Percentiles rank a stretch among this genome's conserved stretches.
phyloP scores from a whole-genome alignment of 176 grass and related monocot genomes.

The Rhynchospora breviuscula region DNA sequence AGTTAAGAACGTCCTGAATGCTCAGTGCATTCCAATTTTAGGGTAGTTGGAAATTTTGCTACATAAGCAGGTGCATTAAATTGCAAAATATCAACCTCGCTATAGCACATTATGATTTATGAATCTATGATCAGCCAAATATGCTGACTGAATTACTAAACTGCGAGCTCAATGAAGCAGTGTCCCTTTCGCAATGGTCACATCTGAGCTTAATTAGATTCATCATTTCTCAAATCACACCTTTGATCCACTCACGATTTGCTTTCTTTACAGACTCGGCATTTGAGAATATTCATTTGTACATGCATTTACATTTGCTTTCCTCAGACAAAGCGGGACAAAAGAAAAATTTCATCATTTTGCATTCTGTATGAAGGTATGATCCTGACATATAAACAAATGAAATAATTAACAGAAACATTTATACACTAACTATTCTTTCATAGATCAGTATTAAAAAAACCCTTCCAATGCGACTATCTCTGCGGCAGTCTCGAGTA shows the following conservation, averaged over 20 bases:
- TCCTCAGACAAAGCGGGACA: not conserved
- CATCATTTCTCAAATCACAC: no score
- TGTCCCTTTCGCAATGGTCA: no score
- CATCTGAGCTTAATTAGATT: no score
- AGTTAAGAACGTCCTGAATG: no score
- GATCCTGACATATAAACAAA: slow-evolving; percentile 9
- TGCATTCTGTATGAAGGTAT: not conserved
- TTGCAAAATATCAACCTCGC: no score
- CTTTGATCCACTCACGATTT: not conserved
- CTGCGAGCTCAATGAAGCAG: no score
- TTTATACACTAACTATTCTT: not conserved
- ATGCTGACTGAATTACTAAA: no score
- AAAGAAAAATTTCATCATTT: not conserved
- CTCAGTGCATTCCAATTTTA: no score
- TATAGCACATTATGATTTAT: no score
- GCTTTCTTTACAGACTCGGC: not conserved
- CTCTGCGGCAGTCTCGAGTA: not conserved
- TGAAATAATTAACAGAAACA: slow-evolving; percentile 6
- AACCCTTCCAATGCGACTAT: slow-evolving; percentile 8
- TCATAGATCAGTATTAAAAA: not conserved
- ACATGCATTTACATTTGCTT: slow-evolving; percentile 12
- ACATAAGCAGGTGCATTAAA: no score
- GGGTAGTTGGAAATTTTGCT: no score
- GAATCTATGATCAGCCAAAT: no score
- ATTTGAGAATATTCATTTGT: not conserved